Base-by-base conservation (phyloP, 2,329 filamentous ascomycete genomes). In the Emergomyces africanus region DNA sequence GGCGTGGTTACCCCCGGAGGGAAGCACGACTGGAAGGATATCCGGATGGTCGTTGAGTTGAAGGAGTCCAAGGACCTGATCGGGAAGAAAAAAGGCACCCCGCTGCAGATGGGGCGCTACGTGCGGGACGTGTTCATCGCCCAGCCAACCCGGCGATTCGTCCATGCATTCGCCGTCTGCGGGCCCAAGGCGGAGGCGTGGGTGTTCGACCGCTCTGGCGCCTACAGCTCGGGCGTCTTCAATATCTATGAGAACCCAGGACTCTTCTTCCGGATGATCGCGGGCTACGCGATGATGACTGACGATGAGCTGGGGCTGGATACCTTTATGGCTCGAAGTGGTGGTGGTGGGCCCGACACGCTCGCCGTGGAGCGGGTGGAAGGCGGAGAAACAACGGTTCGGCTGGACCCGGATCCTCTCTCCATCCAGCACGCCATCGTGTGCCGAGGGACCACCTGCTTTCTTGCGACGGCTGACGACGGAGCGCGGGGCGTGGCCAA, bases 141-240 rank as follows among this genome's bases (percentile, higher is more conserved):
- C 61, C 64, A 72, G 64, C 67, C 64, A 28, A 68, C 66, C 6
- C 66, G 66, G 20, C 63, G 65, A 61, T 72, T 70, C 59, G 58
- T 73, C 9, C 67, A 67, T 62, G 63, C 63, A 15, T 71, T 72
- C 64, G 63, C 70, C 2, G 37, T 69, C 39, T 61, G 59, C 56
- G 61, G 64, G 10, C 54, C 30, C 30, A 54, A 42, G 25, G 67
- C 71, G 64, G 64, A 68, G 59, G 60, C 65, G 15, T 74, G 64
- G 68, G 63, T 72, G n/a, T 71, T 71, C 58, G 68, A 73, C 60
- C 66, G 68, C 61, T 73, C 67, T 50, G 68, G 70, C 10, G 57
- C 59, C 5, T 74, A 70, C 56, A 71, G 65, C 64, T 65, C 63
- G 30, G 61, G 61, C 37, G 60, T 62, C 51, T 69, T 73, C 60